phyloP scores from a whole-genome alignment of 2,329 filamentous ascomycete genomes.

The Aspergillaceae sp. region DNA sequence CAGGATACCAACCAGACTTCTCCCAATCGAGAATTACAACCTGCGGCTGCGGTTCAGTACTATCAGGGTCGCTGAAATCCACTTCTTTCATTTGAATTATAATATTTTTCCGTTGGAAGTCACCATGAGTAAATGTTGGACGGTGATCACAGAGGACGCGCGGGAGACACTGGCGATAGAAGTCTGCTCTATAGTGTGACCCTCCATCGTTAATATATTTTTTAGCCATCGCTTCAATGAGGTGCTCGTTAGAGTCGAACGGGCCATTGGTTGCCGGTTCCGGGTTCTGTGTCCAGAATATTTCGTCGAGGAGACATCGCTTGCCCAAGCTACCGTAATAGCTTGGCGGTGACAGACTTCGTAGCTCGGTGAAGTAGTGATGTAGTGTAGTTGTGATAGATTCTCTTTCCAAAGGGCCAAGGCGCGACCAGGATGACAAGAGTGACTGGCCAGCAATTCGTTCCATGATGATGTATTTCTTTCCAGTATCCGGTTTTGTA shows the following conservation, averaged over 20 bases:
- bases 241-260: conserved; percentile 18
- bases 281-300: conserved; percentile 19
- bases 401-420: conserved; percentile 16
- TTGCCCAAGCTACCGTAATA: conserved; percentile 20
- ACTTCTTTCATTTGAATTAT: conserved; percentile 11
- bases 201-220: conserved; percentile 16
- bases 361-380: conserved; percentile 13
- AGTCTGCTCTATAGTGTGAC: conserved; percentile 14
- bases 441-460: conserved; percentile 18
- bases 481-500: conserved; percentile 8
- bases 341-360: conserved; percentile 14
- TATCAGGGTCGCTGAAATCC: background rate
- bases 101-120: conserved; percentile 25
- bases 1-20: conserved; percentile 31
- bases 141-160: conserved; percentile 14
- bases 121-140: conserved; percentile 22
- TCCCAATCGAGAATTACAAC: conserved; percentile 34
- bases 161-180: conserved; percentile 17
- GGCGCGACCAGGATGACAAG: conserved; percentile 10
- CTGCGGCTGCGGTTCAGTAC: background rate
- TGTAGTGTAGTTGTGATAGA: conserved; percentile 12
- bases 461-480: conserved; percentile 26
- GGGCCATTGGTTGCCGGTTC: conserved; percentile 19
- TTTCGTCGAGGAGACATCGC: conserved; percentile 14
- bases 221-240: conserved; percentile 19